phyloP scores from a whole-genome alignment of 805 yeast genomes.

The Tetrapisispora nanseiensis region DNA sequence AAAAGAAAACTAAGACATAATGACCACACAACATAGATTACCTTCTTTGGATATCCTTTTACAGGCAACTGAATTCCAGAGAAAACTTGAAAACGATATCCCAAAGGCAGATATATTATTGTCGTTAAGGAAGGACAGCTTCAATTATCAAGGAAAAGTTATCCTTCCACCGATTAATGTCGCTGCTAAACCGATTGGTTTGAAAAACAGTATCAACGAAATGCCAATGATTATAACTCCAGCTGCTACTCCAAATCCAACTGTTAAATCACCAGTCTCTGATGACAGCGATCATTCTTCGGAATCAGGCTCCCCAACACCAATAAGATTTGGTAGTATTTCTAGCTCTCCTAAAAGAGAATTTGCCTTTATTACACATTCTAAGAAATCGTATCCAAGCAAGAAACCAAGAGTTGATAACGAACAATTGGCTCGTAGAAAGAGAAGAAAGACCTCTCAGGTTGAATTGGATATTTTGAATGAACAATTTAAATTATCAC shows the following conservation, averaged over 20 bases:
- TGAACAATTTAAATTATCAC: conserved; percentile 62
- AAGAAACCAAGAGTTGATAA: conserved; percentile 81
- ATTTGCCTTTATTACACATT: conserved; percentile 88
- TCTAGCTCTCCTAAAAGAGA: conserved; percentile 26
- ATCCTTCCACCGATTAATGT: neutral
- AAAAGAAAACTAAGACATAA: neutral
- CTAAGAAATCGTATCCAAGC: conserved; percentile 76
- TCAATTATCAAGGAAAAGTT: neutral
- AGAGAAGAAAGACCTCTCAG: conserved; percentile 90
- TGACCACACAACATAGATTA: neutral
- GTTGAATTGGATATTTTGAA: conserved; percentile 74
- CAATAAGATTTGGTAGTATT: neutral
- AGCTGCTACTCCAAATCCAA: neutral
- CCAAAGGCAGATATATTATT: neutral
- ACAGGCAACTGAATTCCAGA: conserved; percentile 3
- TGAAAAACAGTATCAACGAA: neutral
- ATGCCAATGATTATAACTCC: neutral
- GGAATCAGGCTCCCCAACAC: neutral
- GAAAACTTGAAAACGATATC: neutral
- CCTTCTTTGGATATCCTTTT: conserved; percentile 2
- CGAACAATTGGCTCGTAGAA: conserved; percentile 83
- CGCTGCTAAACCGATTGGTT: neutral
- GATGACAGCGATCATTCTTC: neutral
- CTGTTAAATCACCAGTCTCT: neutral
- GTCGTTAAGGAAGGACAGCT: neutral